A percentile compares a stretch with the other conserved stretches of the same genome.
Conservation (phyloP, 2,329 filamentous ascomycete species). For the Colletotrichum sp. region DNA sequence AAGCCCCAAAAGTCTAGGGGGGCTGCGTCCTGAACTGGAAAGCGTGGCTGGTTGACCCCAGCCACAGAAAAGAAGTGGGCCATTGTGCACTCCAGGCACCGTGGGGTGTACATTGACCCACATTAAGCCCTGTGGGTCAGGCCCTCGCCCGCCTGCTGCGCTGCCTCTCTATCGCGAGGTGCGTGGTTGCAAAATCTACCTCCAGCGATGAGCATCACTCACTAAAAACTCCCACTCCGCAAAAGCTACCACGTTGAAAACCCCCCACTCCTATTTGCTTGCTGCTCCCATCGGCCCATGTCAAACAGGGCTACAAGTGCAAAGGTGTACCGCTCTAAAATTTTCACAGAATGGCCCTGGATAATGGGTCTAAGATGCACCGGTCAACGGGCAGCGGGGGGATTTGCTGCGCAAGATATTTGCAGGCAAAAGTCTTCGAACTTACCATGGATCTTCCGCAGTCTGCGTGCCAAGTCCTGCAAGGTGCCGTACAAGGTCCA, state of each 20-base stretch:
- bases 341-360: fast-evolving
- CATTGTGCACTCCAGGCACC: too few species aligned
- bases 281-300: not conserved
- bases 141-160: too few species aligned
- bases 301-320: not conserved
- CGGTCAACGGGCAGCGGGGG: not conserved
- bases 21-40: too few species aligned
- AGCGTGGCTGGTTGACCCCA: too few species aligned
- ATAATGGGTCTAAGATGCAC: not conserved
- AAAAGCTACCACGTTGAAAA: not conserved
- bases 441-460: not conserved
- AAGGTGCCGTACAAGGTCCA: not conserved
- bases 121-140: too few species aligned
- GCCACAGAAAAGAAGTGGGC: too few species aligned
- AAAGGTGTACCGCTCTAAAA: too few species aligned
- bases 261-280: not conserved
- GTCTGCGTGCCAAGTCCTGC: not conserved
- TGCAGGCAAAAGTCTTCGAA: not conserved
- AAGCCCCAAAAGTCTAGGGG: too few species aligned
- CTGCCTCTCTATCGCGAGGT: not conserved
- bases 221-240: not conserved
- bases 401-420: not conserved
- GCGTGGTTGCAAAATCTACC: not conserved
- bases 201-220: too few species aligned
- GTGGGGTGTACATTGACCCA: too few species aligned